Evolutionary conservation across 306 rosid genomes (phyloP).

Genomic region (Cicer pinnatifidum): DNA sequence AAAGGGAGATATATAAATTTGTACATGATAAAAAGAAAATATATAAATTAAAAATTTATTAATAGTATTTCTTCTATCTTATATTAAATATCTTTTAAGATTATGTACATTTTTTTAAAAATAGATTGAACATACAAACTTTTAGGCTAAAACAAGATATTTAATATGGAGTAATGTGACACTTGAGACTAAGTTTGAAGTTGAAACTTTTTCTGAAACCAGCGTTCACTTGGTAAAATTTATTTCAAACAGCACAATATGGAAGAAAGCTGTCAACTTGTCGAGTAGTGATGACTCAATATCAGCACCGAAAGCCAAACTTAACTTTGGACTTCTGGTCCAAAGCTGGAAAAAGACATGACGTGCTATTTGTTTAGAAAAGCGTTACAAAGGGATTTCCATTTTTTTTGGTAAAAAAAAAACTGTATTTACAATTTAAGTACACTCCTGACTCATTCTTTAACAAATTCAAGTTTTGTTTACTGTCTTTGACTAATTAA

Average conservation of each 20-base stretch:
- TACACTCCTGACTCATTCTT: too few species aligned
- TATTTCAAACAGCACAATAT: not conserved
- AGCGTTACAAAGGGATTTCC: not conserved
- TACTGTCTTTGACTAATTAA: not conserved
- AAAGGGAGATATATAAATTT: not conserved
- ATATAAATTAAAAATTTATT: too few species aligned
- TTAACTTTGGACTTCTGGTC: not conserved
- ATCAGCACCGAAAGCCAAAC: not conserved
- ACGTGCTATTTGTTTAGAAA: not conserved
- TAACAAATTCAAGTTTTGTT: not conserved
- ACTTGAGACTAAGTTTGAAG: too few species aligned
- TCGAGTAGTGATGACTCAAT: not conserved
- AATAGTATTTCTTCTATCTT: too few species aligned
- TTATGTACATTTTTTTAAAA: too few species aligned
- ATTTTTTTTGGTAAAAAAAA: too few species aligned
- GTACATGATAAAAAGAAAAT: too few species aligned
- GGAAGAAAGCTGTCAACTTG: slow-evolving; percentile 9
- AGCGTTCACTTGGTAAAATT: not conserved
- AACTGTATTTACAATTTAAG: too few species aligned
- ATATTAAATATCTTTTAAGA: too few species aligned
- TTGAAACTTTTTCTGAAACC: not conserved
- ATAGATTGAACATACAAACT: too few species aligned
- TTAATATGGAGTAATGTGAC: too few species aligned
- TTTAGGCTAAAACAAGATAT: too few species aligned
- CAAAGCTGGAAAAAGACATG: not conserved